Evolutionary conservation across 1,284 basidiomycete genomes (phyloP).

Genomic region (Xerocomus minutiporus): DNA sequence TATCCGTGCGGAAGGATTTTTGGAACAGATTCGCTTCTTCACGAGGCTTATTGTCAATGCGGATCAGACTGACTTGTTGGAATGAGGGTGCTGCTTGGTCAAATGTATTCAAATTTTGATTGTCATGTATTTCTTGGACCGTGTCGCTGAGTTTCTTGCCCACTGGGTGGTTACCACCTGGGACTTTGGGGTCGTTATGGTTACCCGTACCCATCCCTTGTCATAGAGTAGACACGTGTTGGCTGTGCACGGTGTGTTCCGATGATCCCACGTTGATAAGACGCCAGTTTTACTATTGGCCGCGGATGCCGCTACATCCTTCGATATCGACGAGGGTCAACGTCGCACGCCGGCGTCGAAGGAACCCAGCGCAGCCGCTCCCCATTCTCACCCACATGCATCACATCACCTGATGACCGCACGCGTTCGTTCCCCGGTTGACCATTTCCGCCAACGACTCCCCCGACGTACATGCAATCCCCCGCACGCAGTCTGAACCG

Average conservation of each 20-base stretch:
- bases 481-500: constrained; percentile 27
- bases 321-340: constrained; percentile 10
- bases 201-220: too few species aligned
- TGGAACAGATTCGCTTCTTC: constrained; percentile 30
- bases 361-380: constrained; percentile 4
- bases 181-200: too few species aligned
- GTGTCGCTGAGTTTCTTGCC: too few species aligned
- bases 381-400: not conserved
- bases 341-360: constrained; percentile 14
- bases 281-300: constrained; percentile 16
- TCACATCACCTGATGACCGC: constrained; percentile 5
- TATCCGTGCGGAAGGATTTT: constrained; percentile 42
- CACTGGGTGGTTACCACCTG: too few species aligned
- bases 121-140: too few species aligned
- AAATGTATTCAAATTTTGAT: too few species aligned
- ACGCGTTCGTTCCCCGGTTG: constrained; percentile 16
- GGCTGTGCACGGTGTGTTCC: too few species aligned
- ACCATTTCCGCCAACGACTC: constrained; percentile 25
- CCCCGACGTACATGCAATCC: not conserved
- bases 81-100: not conserved
- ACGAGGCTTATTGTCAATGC: not conserved
- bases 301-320: constrained; percentile 17
- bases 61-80: not conserved
- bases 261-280: too few species aligned
- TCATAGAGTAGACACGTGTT: too few species aligned